These are phyloP conservation scores for Pythium brassicae DNA, from an alignment of 352 stramenopile genomes.

Conservation along the genomic window DNA sequence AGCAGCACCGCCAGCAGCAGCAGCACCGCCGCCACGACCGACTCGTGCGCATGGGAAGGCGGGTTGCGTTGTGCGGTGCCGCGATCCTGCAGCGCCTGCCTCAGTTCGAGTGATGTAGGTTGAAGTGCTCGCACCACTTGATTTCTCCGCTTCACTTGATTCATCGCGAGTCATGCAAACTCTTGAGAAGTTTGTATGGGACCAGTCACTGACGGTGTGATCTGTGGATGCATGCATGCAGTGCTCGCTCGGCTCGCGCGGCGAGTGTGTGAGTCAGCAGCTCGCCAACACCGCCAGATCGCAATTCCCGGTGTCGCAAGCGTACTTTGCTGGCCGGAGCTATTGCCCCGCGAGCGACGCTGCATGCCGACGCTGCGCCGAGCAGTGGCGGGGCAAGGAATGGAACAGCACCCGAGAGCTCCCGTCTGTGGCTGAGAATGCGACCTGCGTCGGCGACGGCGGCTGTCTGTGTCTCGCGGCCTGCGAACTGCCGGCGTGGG, in stretches of 20 bases:
- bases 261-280: conserved; percentile 29
- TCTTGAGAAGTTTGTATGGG: not conserved
- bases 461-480: conserved; percentile 12
- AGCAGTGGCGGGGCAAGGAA: not conserved
- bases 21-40: not conserved
- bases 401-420: not conserved
- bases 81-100: conserved; percentile 39
- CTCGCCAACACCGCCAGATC: not conserved
- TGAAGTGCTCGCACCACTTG: conserved; percentile 3
- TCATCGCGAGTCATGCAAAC: conserved; percentile 3
- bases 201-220: not conserved
- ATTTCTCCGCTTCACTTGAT: conserved; percentile 8
- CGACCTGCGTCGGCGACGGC: conserved; percentile 8
- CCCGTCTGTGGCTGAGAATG: not conserved
- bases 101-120: conserved; percentile 15
- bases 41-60: conserved; percentile 8
- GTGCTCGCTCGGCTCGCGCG: conserved; percentile 28
- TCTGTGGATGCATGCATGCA: conserved; percentile 6
- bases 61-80: conserved; percentile 21
- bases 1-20: not conserved
- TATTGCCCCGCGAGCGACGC: conserved; percentile 4
- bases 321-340: not conserved
- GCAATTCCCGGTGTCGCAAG: not conserved
- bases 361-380: conserved; percentile 7
- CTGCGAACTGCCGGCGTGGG: conserved; percentile 12